Base-by-base conservation (phyloP, 441 rosid species). In the Erodium chrysanthum region DNA sequence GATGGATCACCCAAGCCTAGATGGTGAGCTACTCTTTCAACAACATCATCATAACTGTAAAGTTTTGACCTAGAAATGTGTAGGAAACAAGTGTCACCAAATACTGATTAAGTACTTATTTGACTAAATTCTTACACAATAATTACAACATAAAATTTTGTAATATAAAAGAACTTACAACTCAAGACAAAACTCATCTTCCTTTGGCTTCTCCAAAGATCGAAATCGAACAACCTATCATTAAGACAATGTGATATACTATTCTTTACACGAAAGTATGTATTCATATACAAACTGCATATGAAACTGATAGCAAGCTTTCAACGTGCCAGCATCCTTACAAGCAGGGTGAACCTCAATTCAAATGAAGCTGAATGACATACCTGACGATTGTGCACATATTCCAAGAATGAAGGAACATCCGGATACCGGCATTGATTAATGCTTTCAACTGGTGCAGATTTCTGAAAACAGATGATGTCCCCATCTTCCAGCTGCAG, bases 161-260 rank as follows among this genome's bases (percentile, higher is more conserved):
- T 42, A 21, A 27, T 20, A 42, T 56, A 25, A 65, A 11, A 22
- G 5, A 69, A 83, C 93, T 87, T 84, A 87, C 93, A 87, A 81
- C 74, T 84, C 90, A 70, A 87, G 80, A 66, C 69, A 76, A 75
- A 88, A 88, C 64, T 84, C 90, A 72, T 88, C 88, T 74, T 87
- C 92, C 81, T 87, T 87, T 70, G 92, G 90, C 74, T 79, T 85
- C 76, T 87, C 90, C 77, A 88, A 78, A 66, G 86, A 82, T 75
- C 90, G 86, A 75, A 87, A 85, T 11, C 85, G 88, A 42, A 85
- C 88, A 77, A 85, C 81, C 90, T 87, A 79, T 48, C 25, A 71
- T 40, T 18, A 64, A 61, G 20, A 62, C 1, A 5, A 31, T 31
- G 61, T 64, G 44, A 56, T 5, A 60, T 20, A 35, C 8, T 62